Conservation (phyloP, 2,329 filamentous ascomycete genomes). For the Colletotrichum sp. region DNA sequence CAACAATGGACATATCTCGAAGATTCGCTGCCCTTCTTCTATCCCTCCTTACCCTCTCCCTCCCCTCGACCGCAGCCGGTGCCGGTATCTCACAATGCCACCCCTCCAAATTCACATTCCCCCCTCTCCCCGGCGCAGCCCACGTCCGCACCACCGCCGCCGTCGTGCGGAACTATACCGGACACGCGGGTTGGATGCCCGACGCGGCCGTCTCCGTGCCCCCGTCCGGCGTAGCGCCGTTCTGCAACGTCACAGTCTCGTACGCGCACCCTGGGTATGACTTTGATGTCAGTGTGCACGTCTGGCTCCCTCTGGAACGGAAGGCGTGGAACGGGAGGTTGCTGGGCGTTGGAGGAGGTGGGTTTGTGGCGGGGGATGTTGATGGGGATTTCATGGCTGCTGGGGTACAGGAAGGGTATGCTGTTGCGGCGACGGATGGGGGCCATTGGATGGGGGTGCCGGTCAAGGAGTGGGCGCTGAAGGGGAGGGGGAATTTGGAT, state of each 20-base stretch:
- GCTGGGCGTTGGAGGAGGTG: conserved; percentile 21
- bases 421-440: conserved; percentile 26
- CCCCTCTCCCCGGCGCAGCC: neutral
- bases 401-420: conserved; percentile 39
- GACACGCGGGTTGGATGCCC: neutral
- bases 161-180: neutral
- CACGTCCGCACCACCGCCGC: neutral
- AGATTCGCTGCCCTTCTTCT: neutral
- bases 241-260: conserved; percentile 24
- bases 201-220: neutral
- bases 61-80: no score
- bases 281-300: neutral
- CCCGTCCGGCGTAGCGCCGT: neutral
- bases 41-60: neutral
- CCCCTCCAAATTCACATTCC: neutral
- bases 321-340: conserved; percentile 21
- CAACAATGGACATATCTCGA: accelerated
- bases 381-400: neutral
- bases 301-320: conserved; percentile 18
- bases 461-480: conserved; percentile 21
- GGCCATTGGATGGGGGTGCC: neutral
- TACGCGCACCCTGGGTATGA: conserved; percentile 11
- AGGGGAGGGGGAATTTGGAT: conserved; percentile 4
- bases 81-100: neutral
- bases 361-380: neutral